Evolutionary conservation across 495 filamentous ascomycete species (phyloP), one percentile per base, ranked within the genome.

Genomic region (Podospora pseudocomata): DNA sequence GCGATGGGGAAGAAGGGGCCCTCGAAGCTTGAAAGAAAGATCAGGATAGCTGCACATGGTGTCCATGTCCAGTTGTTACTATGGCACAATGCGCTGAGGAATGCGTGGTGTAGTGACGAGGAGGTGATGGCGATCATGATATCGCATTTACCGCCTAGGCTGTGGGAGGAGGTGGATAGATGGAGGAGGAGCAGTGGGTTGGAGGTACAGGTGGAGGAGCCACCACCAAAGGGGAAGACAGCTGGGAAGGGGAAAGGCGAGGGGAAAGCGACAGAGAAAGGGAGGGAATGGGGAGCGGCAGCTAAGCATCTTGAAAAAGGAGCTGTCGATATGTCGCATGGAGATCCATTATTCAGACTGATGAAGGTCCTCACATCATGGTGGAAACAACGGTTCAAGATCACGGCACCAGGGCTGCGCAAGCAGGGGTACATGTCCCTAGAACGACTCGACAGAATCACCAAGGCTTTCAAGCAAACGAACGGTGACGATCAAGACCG

Each of bases 1-100:
- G 81, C 86, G 5, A 73, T 88, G 19, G 87, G 90, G 34, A 97
- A 94, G 79, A 94, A 93, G 76, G 94, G 92, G 0, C 91, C 92
- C 0, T 91, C 89, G 20, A 96, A 95, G 77, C 87, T 90, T 9
- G 90, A 97, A 73, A 86, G 92, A 67, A 85, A 86, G 68, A 92
- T 94, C 55, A 84, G 95, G 44, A 82, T 89, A 7, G 79, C 87
- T 53, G 92, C 92, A 7, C 95, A 99, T 75, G 90, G 91, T 71
- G 84, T 95, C 73, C 95, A 99, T 79, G 94, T 99, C 4, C 91
- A 94, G 74, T 86, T 89, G 67, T 79, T 99, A 59, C 85, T 99
- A 58, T 95, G 88, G 78, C 94, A 97, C 72, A 97, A 97, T 76
- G 84, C 90, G 0, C 74, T 96, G 20, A 89, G 95, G 27, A 99